phyloP scores from a whole-genome alignment of 2,329 filamentous ascomycete genomes.

The Gaeumannomyces tritici region DNA sequence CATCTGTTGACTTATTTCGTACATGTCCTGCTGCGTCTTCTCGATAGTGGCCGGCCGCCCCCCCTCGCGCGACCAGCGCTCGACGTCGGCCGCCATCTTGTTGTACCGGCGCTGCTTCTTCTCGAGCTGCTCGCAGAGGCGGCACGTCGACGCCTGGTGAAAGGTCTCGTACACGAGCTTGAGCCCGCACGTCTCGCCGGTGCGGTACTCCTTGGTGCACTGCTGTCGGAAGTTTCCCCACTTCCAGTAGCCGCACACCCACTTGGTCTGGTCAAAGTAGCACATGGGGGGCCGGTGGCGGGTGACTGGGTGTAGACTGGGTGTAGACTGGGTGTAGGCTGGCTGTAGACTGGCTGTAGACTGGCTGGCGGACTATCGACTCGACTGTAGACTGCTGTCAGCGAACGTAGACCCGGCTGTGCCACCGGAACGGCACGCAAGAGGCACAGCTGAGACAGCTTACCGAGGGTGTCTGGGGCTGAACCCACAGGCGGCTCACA shows the following conservation, averaged over 20 bases:
- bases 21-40: conserved; percentile 60
- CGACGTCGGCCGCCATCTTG: conserved; percentile 66
- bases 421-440: too few relatives aligned
- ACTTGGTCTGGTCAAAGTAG: conserved; percentile 87
- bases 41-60: conserved; percentile 66
- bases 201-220: conserved; percentile 90
- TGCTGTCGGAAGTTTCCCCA: conserved; percentile 91
- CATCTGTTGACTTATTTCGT: conserved; percentile 53
- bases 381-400: too few relatives aligned
- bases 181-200: conserved; percentile 91
- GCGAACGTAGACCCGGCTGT: too few relatives aligned
- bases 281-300: conserved; percentile 54
- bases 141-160: conserved; percentile 57
- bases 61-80: conserved; percentile 68
- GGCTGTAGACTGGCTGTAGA: too few relatives aligned
- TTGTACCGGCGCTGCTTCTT: conserved; percentile 68
- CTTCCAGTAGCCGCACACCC: conserved; percentile 82
- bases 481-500: too few relatives aligned
- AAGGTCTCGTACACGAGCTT: conserved; percentile 75
- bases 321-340: too few relatives aligned
- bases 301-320: not conserved
- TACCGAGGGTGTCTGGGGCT: too few relatives aligned
- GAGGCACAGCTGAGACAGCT: too few relatives aligned
- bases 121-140: conserved; percentile 79
- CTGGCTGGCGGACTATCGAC: too few relatives aligned